phyloP scores from a whole-genome alignment of 1,139 yeast genomes.

The Suhomyces guaymorum region DNA sequence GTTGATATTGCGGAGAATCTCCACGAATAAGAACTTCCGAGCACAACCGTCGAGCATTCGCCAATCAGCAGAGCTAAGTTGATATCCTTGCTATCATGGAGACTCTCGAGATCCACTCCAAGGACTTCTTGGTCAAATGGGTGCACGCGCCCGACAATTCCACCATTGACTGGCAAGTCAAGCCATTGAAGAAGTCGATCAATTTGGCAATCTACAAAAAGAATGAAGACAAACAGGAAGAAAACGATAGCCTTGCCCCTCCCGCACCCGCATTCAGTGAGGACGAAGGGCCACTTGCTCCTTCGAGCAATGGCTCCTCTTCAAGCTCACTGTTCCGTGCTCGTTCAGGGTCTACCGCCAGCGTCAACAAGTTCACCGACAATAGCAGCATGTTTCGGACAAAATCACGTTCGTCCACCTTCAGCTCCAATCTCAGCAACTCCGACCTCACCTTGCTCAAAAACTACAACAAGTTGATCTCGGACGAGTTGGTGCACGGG shows the following conservation, averaged over 20 bases:
- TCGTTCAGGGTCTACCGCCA: constrained; percentile 38
- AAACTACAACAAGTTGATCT: constrained; percentile 44
- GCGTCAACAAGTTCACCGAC: constrained; percentile 42
- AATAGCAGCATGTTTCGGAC: constrained; percentile 31
- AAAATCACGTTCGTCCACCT: constrained; percentile 38
- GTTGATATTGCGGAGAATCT: background rate
- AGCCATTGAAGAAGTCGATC: constrained; percentile 83
- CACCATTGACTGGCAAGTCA: constrained; percentile 73
- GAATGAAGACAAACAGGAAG: constrained; percentile 26
- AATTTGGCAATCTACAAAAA: constrained; percentile 60
- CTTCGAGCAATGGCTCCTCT: constrained; percentile 2
- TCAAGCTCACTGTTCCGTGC: constrained; percentile 10
- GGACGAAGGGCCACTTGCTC: constrained; percentile 7
- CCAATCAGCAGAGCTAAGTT: too few species aligned
- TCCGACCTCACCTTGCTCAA: constrained; percentile 43
- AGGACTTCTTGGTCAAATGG: constrained; percentile 90
- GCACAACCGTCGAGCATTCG: too few species aligned
- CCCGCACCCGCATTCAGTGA: constrained; percentile 4
- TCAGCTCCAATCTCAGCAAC: constrained; percentile 34
- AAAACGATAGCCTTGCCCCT: constrained; percentile 8
- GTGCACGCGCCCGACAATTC: constrained; percentile 71
- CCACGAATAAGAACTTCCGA: too few species aligned
- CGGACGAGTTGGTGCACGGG: constrained; percentile 64
- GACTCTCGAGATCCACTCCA: constrained; percentile 84
- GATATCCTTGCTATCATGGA: constrained; percentile 51